Evolutionary conservation across 2,329 filamentous ascomycete genomes (phyloP).

Genomic region (Fusarium sp.): DNA sequence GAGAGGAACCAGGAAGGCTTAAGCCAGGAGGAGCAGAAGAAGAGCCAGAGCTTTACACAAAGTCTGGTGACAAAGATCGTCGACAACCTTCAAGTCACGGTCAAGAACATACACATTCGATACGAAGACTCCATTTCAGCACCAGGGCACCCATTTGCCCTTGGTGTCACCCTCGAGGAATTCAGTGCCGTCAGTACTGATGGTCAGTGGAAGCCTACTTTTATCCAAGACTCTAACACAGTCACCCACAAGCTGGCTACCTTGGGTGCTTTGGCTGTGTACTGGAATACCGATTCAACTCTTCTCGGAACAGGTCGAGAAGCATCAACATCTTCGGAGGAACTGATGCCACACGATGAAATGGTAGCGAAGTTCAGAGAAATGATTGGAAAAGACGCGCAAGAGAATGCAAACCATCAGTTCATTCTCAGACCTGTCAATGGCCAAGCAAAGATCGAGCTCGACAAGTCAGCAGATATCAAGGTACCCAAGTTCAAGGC

Average conservation of each 20-base stretch:
- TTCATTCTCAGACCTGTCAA: slow-evolving; percentile 97
- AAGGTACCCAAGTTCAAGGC: slow-evolving; percentile 89
- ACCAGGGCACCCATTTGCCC: slow-evolving; percentile 92
- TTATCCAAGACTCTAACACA: slow-evolving; percentile 85
- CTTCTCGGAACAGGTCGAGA: slow-evolving; percentile 86
- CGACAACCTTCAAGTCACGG: slow-evolving; percentile 95
- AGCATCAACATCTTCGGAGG: slow-evolving; percentile 56
- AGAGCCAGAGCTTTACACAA: slow-evolving; percentile 97
- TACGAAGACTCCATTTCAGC: slow-evolving; percentile 98
- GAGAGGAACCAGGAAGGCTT: slow-evolving; percentile 92
- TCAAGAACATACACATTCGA: slow-evolving; percentile 98
- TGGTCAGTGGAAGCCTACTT: slow-evolving; percentile 92
- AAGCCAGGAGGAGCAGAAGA: slow-evolving; percentile 94
- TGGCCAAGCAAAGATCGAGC: slow-evolving; percentile 91
- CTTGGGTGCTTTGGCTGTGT: slow-evolving; percentile 88
- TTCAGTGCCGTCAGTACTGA: slow-evolving; percentile 98
- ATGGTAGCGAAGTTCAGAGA: slow-evolving; percentile 80
- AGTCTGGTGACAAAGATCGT: slow-evolving; percentile 96
- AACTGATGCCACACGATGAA: slow-evolving; percentile 76
- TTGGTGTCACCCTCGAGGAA: slow-evolving; percentile 91
- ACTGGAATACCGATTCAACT: slow-evolving; percentile 96
- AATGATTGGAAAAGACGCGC: slow-evolving; percentile 80
- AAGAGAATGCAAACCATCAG: slow-evolving; percentile 73
- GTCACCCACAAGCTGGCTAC: slow-evolving; percentile 95
- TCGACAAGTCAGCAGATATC: slow-evolving; percentile 89